phyloP scores from a whole-genome alignment of 768 basidiomycete species.

The Rhodosporidiobolus odoratus region DNA sequence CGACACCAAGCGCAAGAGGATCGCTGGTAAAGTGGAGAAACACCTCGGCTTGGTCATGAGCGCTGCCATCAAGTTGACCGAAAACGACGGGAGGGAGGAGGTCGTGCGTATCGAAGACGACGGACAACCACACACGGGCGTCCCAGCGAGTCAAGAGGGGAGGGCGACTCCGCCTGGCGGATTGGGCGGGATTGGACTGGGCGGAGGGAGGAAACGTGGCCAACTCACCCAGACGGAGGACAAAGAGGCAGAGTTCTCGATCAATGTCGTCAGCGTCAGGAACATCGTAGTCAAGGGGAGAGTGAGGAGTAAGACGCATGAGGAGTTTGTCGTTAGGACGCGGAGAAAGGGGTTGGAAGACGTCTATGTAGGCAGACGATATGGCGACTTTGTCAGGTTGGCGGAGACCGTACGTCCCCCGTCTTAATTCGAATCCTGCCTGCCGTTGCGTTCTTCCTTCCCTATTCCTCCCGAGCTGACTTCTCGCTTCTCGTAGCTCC shows the following conservation, averaged over 20 bases:
- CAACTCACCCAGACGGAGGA: conserved; percentile 40
- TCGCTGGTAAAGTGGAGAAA: conserved; percentile 74
- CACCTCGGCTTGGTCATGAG: conserved; percentile 75
- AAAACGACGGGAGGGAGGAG: conserved; percentile 62
- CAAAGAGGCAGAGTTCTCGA: conserved; percentile 63
- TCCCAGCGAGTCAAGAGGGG: conserved; percentile 53
- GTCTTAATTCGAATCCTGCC: too few relatives aligned
- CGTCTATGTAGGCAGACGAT: conserved; percentile 81
- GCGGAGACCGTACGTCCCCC: conserved; percentile 70
- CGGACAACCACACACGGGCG: conserved; percentile 74
- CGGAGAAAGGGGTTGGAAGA: conserved; percentile 66
- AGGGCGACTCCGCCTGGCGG: background rate
- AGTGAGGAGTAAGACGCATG: conserved; percentile 78
- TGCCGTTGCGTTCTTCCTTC: conserved; percentile 21
- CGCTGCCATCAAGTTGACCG: conserved; percentile 72
- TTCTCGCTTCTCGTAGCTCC: conserved; percentile 55
- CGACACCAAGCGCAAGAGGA: conserved; percentile 60
- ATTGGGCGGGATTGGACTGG: background rate
- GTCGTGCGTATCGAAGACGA: conserved; percentile 80
- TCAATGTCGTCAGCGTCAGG: conserved; percentile 85
- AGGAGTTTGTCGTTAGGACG: conserved; percentile 96
- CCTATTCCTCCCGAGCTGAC: background rate
- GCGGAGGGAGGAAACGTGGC: conserved; percentile 21
- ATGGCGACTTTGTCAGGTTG: conserved; percentile 90
- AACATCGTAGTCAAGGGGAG: conserved; percentile 76